A percentile compares a stretch with the other conserved stretches of the same genome.
Evolutionary conservation across 1,284 basidiomycete genomes (phyloP).

Genomic region (Uromyces viciae-fabae): DNA sequence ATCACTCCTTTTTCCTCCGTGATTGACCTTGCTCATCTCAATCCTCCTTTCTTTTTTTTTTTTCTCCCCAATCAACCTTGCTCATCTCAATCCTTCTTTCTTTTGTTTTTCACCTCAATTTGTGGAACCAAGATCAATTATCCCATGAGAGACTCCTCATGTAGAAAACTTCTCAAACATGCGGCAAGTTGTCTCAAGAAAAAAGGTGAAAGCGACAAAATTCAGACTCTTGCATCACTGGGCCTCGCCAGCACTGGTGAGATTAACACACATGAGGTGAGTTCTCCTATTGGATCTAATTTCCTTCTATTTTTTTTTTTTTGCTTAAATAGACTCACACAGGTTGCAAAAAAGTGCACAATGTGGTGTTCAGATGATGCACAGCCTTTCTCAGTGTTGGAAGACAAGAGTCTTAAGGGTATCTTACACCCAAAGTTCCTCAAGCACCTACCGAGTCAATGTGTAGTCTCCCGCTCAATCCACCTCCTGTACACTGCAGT

Average conservation of each 20-base stretch:
- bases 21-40: no score
- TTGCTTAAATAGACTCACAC: background rate
- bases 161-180: conserved; percentile 4
- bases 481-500: no score
- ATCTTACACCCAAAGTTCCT: no score
- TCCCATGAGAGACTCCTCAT: background rate
- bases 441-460: no score
- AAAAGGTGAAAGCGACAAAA: background rate
- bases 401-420: no score
- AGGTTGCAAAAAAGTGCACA: background rate
- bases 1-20: no score
- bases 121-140: background rate
- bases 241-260: background rate
- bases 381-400: no score
- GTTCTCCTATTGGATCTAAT: background rate
- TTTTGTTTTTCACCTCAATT: no score
- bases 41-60: background rate
- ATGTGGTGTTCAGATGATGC: background rate
- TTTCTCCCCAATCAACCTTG: background rate
- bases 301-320: no score
- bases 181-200: background rate
- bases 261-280: background rate
- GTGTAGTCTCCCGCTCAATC: no score
- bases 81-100: background rate
- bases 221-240: background rate